A percentile compares a stretch with the other conserved stretches of the same genome.
These are phyloP conservation scores for Pseudozyma hubeiensis DNA, from an alignment of 1,284 basidiomycete genomes.

Conservation along the genomic window DNA sequence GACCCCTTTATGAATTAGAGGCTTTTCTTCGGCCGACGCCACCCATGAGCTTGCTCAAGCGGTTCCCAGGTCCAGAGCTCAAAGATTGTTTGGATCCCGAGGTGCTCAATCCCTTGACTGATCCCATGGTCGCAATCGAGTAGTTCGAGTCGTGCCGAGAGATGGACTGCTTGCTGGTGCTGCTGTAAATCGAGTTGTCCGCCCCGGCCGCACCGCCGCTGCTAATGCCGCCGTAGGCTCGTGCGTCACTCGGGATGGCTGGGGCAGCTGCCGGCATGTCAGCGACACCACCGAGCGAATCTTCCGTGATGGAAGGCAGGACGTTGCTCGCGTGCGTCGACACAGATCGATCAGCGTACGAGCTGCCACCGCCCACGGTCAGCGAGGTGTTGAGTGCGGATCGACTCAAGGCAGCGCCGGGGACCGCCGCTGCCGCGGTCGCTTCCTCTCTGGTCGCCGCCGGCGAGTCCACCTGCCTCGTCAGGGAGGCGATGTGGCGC, in stretches of 20 bases:
- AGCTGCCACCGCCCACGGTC: neutral
- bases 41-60: slow-evolving; percentile 50
- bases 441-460: slow-evolving; percentile 1
- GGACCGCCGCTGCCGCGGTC: slow-evolving; percentile 1
- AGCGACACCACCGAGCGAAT: slow-evolving; percentile 39
- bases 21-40: slow-evolving; percentile 28
- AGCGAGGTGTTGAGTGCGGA: slow-evolving; percentile 19
- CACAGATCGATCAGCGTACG: slow-evolving; percentile 7
- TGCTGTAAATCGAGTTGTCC: neutral
- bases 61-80: slow-evolving; percentile 14
- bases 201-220: neutral
- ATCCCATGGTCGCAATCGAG: slow-evolving; percentile 21
- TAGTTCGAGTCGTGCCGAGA: slow-evolving; percentile 24
- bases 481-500: slow-evolving; percentile 48
- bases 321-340: slow-evolving; percentile 7
- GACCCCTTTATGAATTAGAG: slow-evolving; percentile 14
- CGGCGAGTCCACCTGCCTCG: slow-evolving; percentile 23
- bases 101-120: slow-evolving; percentile 16
- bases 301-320: slow-evolving; percentile 37
- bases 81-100: slow-evolving; percentile 4
- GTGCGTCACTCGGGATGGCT: neutral
- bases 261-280: slow-evolving; percentile 30
- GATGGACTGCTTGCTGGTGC: slow-evolving; percentile 16
- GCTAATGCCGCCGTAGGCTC: neutral
- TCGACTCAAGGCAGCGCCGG: slow-evolving; percentile 3